A percentile compares a stretch with the other conserved stretches of the same genome.
Conservation (phyloP, 805 yeast genomes). For the Saturnispora ahearnii region DNA sequence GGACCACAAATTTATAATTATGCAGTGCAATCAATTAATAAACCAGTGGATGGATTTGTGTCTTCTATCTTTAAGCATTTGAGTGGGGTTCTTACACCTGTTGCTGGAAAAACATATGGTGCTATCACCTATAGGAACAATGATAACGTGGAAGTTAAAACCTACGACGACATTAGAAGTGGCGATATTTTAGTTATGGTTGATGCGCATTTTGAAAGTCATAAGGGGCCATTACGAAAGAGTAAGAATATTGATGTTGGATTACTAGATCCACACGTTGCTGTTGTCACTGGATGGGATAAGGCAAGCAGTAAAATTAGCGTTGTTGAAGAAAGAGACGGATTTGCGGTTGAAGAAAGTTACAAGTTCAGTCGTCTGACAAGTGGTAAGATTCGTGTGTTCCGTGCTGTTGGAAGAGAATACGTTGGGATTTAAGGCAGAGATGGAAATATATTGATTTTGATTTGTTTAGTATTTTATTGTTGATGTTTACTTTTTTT, state of each 20-base stretch:
- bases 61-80: conserved; percentile 30
- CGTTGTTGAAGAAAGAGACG: conserved; percentile 48
- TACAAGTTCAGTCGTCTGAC: conserved; percentile 66
- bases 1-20: conserved; percentile 43
- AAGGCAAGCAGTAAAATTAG: conserved; percentile 57
- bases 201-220: conserved; percentile 65
- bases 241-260: conserved; percentile 44
- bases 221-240: conserved; percentile 34
- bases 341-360: conserved; percentile 49
- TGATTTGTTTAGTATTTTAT: background rate
- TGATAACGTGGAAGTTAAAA: conserved; percentile 40
- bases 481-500: background rate
- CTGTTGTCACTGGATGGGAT: conserved; percentile 68
- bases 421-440: conserved; percentile 36
- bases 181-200: conserved; percentile 80
- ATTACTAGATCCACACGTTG: conserved; percentile 39
- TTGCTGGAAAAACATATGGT: conserved; percentile 67
- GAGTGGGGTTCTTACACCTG: conserved; percentile 30
- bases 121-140: conserved; percentile 55
- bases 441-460: background rate
- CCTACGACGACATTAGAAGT: conserved; percentile 55
- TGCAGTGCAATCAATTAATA: conserved; percentile 30
- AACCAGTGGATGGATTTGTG: conserved; percentile 27
- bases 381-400: conserved; percentile 71
- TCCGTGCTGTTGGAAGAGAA: conserved; percentile 66